A percentile compares a stretch with the other conserved stretches of the same genome.
Evolutionary conservation across 2,329 filamentous ascomycete genomes (phyloP).

Genomic region (Teratosphaeria zuluensis): DNA sequence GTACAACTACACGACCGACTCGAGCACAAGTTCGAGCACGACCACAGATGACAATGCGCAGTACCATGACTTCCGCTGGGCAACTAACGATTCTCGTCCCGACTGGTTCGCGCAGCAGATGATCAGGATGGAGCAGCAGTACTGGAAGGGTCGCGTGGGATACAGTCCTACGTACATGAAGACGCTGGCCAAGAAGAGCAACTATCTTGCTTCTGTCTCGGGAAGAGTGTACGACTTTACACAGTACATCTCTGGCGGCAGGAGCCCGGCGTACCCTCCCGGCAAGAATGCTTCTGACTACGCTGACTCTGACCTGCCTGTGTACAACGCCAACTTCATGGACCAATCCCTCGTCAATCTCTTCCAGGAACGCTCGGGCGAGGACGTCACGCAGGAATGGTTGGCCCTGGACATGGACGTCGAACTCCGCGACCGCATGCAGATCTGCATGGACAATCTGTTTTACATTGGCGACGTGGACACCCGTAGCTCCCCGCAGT

Average conservation of each 20-base stretch:
- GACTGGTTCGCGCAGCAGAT: conserved; percentile 94
- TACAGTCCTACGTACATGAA: conserved; percentile 70
- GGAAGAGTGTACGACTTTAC: conserved; percentile 82
- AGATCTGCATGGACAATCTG: conserved; percentile 78
- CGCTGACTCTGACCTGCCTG: conserved; percentile 25
- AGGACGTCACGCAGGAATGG: conserved; percentile 79
- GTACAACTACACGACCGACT: conserved; percentile 62
- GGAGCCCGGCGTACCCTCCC: conserved; percentile 48
- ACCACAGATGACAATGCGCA: conserved; percentile 58
- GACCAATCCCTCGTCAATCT: conserved; percentile 60
- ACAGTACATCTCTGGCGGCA: conserved; percentile 67
- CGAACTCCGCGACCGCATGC: conserved; percentile 56
- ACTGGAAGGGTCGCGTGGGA: conserved; percentile 78
- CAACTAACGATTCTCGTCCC: conserved; percentile 67
- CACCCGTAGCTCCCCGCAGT: conserved; percentile 75
- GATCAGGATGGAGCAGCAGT: conserved; percentile 63
- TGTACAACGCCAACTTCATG: conserved; percentile 61
- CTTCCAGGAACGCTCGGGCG: conserved; percentile 65
- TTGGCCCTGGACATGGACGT: conserved; percentile 53
- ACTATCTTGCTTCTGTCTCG: conserved; percentile 68
- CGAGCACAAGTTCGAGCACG: conserved; percentile 45
- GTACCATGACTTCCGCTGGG: conserved; percentile 90
- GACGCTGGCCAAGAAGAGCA: conserved; percentile 43
- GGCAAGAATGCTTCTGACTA: conserved; percentile 33
- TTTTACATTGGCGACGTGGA: conserved; percentile 92